These are phyloP conservation scores for Westerdykella ornata DNA, from an alignment of 2,329 filamentous ascomycete species.

Conservation along the genomic window DNA sequence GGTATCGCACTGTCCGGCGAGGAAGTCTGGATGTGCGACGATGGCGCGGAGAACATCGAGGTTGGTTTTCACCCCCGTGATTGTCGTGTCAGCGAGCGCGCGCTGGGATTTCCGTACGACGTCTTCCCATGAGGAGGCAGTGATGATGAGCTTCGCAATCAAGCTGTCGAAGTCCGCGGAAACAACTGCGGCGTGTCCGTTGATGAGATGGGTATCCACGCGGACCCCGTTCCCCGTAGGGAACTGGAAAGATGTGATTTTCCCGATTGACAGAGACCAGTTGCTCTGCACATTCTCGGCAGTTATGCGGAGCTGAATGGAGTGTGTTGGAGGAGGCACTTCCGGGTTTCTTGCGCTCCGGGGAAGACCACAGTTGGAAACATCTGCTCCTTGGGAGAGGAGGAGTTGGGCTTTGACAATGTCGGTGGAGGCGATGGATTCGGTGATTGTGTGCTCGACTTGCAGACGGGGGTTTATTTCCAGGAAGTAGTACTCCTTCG, in stretches of 20 bases:
- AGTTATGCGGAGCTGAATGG: constrained; percentile 54
- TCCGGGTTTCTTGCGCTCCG: constrained; percentile 23
- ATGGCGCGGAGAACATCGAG: constrained; percentile 50
- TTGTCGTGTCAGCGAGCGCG: constrained; percentile 50
- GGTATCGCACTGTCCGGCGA: constrained; percentile 46
- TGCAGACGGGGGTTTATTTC: constrained; percentile 57
- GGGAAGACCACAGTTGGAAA: constrained; percentile 34
- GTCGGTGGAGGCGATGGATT: constrained; percentile 49
- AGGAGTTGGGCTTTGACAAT: constrained; percentile 51
- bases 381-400: constrained; percentile 46
- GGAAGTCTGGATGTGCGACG: constrained; percentile 47
- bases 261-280: constrained; percentile 56
- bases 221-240: constrained; percentile 53
- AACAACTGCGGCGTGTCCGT: constrained; percentile 40
- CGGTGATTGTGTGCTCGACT: constrained; percentile 58
- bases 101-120: constrained; percentile 49
- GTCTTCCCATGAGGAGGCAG: constrained; percentile 48
- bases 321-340: constrained; percentile 37
- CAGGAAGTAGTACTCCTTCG: constrained; percentile 51
- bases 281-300: constrained; percentile 49
- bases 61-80: constrained; percentile 56
- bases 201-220: constrained; percentile 51
- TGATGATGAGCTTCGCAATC: constrained; percentile 54
- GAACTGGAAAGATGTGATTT: constrained; percentile 49
- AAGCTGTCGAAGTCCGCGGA: constrained; percentile 54